Conservation (phyloP, 2,329 filamentous ascomycete species). For the Colletotrichum sp. region DNA sequence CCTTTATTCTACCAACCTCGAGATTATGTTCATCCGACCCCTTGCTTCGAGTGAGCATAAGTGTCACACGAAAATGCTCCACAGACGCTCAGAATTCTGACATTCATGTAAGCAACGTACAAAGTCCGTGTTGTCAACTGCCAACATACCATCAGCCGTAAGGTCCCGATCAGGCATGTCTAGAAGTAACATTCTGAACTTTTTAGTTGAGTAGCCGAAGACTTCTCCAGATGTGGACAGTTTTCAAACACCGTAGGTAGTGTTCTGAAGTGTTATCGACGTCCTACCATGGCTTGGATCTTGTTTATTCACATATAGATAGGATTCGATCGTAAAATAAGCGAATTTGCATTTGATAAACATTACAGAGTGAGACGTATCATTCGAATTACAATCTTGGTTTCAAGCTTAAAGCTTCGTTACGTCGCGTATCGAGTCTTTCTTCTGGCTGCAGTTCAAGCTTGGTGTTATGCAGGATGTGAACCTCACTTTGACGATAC, state of each 20-base stretch:
- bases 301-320: not conserved
- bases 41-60: not conserved
- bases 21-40: not conserved
- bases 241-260: not conserved
- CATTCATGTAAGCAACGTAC: not conserved
- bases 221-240: not conserved
- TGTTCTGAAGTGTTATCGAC: not conserved
- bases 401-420: not conserved
- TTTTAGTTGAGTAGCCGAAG: not conserved
- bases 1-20: not conserved
- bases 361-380: not conserved
- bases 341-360: accelerated
- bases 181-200: not conserved
- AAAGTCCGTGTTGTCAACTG: not conserved
- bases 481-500: not conserved
- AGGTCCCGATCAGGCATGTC: not conserved
- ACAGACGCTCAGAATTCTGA: not conserved
- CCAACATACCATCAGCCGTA: not conserved
- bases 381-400: not conserved
- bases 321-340: not conserved
- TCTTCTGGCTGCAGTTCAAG: not conserved
- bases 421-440: not conserved
- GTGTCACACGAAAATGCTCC: not conserved
- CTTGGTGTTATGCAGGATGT: not conserved
- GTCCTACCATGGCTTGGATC: not conserved